These are phyloP conservation scores for Aspergillus ostianus DNA, from an alignment of 495 filamentous ascomycete species.

Conservation along the genomic window DNA sequence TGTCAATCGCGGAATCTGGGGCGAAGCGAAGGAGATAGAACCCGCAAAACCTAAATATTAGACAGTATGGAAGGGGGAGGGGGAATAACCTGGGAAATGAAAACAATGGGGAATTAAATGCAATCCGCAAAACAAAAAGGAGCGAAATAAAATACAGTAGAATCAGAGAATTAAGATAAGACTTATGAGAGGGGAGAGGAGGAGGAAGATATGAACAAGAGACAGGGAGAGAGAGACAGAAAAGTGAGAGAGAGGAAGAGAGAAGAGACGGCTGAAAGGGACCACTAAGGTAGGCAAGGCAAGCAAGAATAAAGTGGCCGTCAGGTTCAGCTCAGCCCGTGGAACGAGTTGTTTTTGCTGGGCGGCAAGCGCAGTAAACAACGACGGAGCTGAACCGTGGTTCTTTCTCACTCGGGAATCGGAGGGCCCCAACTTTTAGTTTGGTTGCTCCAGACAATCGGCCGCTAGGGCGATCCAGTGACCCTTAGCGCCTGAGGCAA, in stretches of 20 bases:
- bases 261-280: background rate
- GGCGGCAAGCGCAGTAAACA: constrained; percentile 7
- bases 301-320: background rate
- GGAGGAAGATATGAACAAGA: background rate
- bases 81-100: background rate
- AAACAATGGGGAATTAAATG: background rate
- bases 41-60: background rate
- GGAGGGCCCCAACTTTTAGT: constrained; percentile 14
- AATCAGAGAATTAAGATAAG: background rate
- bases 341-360: background rate
- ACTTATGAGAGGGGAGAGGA: constrained; percentile 4
- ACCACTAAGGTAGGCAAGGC: background rate
- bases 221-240: background rate
- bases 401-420: constrained; percentile 26
- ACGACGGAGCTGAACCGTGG: constrained; percentile 41
- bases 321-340: background rate
- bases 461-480: constrained; percentile 22
- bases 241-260: too few relatives aligned
- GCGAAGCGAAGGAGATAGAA: background rate
- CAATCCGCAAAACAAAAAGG: too few relatives aligned
- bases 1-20: constrained; percentile 12
- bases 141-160: background rate
- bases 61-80: background rate
- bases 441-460: constrained; percentile 35
- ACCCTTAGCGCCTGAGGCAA: constrained; percentile 20